These are phyloP conservation scores for Aspergillus brunneoviolaceus DNA, from an alignment of 2,329 filamentous ascomycete genomes.

Conservation along the genomic window DNA sequence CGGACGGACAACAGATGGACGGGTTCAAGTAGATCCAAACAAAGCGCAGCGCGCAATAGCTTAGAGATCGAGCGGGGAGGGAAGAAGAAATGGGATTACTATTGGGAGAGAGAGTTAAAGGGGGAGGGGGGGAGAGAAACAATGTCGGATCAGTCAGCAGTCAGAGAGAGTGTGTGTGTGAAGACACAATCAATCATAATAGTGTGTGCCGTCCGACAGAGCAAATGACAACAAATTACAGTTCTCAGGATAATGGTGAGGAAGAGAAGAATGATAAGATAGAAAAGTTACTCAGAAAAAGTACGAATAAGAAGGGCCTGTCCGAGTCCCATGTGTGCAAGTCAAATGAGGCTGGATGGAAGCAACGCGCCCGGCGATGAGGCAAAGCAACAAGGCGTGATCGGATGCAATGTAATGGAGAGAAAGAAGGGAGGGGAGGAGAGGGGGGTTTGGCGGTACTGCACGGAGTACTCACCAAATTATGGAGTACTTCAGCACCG, in stretches of 20 bases:
- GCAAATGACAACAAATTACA: neutral
- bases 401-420: neutral
- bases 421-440: neutral
- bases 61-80: conserved; percentile 8
- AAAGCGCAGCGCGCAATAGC: neutral
- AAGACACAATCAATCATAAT: neutral
- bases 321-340: neutral
- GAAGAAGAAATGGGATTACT: conserved; percentile 6
- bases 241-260: too few species aligned
- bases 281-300: neutral
- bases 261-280: neutral
- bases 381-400: neutral
- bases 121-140: conserved; percentile 4
- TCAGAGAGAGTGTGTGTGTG: neutral
- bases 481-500: too few species aligned
- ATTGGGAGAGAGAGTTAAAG: neutral
- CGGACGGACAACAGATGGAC: neutral
- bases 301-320: neutral
- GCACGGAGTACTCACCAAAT: neutral
- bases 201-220: neutral
- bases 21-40: neutral
- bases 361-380: neutral
- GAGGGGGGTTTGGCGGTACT: neutral
- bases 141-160: conserved; percentile 17
- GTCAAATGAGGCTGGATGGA: neutral